Base-by-base conservation (phyloP, 2,329 filamentous ascomycete genomes). In the Aotearoamyces nothofagi region DNA sequence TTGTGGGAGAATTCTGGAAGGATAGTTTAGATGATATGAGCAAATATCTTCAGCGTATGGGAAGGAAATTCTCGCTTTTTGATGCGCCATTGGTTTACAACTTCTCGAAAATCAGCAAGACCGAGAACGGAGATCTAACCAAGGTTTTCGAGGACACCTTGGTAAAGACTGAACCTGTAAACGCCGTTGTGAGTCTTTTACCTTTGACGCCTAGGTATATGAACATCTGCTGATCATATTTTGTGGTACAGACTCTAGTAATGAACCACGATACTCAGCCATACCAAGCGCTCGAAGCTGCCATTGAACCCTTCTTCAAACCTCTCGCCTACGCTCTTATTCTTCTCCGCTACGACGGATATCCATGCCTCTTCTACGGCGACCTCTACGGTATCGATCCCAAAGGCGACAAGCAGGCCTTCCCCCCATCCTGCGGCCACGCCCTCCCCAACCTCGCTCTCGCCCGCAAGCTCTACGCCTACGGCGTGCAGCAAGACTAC, bases 251-350 rank as follows among this genome's bases (percentile, higher is more conserved):
- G 51, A 80, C 75, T 0, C 61, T 80, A 4, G 73, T 81, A 1
- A 70, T 69, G 51, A 81, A 79, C 49, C 77, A 81, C 52, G 77
- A 82, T 46, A 81, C 76, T 0, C 67, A 68, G 57, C 56, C 65
- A 17, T 69, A 70, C 17, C 73, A 78, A 47, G 63, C 69, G 1
- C 57, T 75, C 24, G 70, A 66, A 43, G 60, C 70, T 1, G 65
- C 66, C 2, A 66, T 83, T 22, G 62, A 69, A 31, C 57, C 61
- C 15, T 74, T 67, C 53, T 78, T 83, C 56, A 80, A 80, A 49
- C 65, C 74, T 0, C 58, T 82, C 10, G 78, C 76, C 9, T 81
- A 83, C 48, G 57, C 74, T 1, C 60, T 83, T 24, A 80, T 82
- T 31, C 63, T 84, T 2, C 66, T 83, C 15, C 64, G 72, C 9